phyloP scores from a whole-genome alignment of 495 filamentous ascomycete genomes.

The Penicillium waksmanii region DNA sequence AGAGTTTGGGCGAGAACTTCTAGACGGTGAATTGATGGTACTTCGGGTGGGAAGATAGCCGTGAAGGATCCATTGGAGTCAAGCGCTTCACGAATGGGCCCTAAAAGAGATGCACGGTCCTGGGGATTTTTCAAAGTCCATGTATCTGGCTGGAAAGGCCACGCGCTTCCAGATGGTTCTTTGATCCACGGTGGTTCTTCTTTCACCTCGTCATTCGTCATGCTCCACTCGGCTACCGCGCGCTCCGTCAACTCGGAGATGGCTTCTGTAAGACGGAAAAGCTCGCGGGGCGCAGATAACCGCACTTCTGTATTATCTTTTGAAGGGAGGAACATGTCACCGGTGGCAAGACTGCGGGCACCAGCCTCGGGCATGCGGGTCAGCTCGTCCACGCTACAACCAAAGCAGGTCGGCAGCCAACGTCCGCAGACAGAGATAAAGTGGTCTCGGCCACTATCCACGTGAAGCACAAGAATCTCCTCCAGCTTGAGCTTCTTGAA shows the following conservation, averaged over 20 bases:
- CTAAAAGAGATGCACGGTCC: slow-evolving; percentile 37
- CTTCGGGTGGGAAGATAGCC: slow-evolving; percentile 60
- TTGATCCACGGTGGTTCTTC: slow-evolving; percentile 57
- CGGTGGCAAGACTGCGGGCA: slow-evolving; percentile 53
- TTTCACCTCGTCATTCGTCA: slow-evolving; percentile 61
- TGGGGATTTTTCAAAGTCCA: slow-evolving; percentile 49
- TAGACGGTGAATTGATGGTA: slow-evolving; percentile 62
- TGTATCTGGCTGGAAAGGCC: slow-evolving; percentile 71
- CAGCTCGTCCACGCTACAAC: slow-evolving; percentile 79
- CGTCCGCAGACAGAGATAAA: slow-evolving; percentile 79
- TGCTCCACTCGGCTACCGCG: slow-evolving; percentile 79
- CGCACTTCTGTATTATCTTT: slow-evolving; percentile 54
- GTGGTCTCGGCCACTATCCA: slow-evolving; percentile 83
- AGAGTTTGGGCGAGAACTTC: slow-evolving; percentile 72
- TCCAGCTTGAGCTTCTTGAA: slow-evolving; percentile 66
- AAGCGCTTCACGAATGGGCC: slow-evolving; percentile 64
- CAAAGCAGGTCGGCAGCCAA: slow-evolving; percentile 85
- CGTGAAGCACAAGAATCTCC: slow-evolving; percentile 88
- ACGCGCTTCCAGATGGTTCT: slow-evolving; percentile 60
- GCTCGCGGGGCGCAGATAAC: slow-evolving; percentile 77
- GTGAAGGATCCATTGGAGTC: slow-evolving; percentile 66
- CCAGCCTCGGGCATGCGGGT: slow-evolving; percentile 81
- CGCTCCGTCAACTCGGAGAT: slow-evolving; percentile 76
- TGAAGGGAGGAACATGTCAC: slow-evolving; percentile 27
- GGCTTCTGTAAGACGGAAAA: slow-evolving; percentile 85